phyloP scores from a whole-genome alignment of 345 rosid genomes.

The Citrus cavaleriei region DNA sequence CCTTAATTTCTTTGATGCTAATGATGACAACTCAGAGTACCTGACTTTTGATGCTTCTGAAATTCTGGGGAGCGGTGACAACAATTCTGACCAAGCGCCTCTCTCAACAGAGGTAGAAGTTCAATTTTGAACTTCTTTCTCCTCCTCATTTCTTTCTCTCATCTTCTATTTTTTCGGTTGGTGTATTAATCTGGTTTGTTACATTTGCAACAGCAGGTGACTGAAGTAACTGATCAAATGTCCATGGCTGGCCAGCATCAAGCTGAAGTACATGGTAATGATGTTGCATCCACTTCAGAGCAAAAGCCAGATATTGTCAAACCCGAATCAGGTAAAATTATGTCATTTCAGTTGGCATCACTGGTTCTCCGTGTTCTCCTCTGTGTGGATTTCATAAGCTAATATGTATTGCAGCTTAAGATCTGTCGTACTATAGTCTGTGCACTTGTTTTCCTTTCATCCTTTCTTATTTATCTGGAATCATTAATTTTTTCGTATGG shows the following conservation, averaged over 20 bases:
- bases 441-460: not conserved
- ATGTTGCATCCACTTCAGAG: conserved; percentile 56
- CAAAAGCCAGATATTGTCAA: conserved; percentile 38
- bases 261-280: conserved; percentile 26
- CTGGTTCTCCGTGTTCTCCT: not conserved
- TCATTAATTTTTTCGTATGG: conserved; percentile 3
- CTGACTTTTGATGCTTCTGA: conserved; percentile 57
- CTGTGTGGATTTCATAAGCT: not conserved
- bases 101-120: conserved; percentile 35
- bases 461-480: not conserved
- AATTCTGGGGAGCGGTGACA: conserved; percentile 29
- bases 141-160: not conserved
- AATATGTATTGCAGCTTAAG: not conserved
- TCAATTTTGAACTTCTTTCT: not conserved
- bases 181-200: conserved; percentile 8
- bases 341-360: not conserved
- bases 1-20: conserved; percentile 61
- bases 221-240: conserved; percentile 41
- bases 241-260: conserved; percentile 28
- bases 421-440: not conserved
- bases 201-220: conserved; percentile 30
- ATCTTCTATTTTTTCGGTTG: not conserved
- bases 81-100: conserved; percentile 22
- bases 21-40: conserved; percentile 33
- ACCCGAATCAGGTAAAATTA: conserved; percentile 53